Evolutionary conservation across 345 rosid species (phyloP).

Genomic region (Aurinia saxatilis): DNA sequence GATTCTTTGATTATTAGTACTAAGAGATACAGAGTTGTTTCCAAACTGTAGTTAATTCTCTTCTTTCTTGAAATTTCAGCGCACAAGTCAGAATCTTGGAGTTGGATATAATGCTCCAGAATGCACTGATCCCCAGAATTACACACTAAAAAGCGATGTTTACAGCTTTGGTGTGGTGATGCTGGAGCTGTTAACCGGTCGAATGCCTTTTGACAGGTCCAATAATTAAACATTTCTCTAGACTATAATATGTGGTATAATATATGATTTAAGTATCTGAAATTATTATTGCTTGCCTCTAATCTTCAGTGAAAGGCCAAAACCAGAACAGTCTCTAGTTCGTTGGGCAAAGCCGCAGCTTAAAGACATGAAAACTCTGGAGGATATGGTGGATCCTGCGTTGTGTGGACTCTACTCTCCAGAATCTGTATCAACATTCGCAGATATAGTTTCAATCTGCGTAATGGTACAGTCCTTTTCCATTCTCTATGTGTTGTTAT

Average conservation of each 20-base stretch:
- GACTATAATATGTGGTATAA: background rate
- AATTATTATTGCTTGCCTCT: background rate
- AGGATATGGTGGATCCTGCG: slow-evolving; percentile 80
- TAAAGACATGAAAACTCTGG: slow-evolving; percentile 58
- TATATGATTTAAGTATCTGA: background rate
- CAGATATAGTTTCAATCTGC: slow-evolving; percentile 73
- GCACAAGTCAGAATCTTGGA: slow-evolving; percentile 84
- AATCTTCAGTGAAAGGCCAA: slow-evolving; percentile 48
- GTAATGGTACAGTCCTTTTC: slow-evolving; percentile 45
- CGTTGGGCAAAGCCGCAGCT: slow-evolving; percentile 80
- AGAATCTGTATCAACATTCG: slow-evolving; percentile 70
- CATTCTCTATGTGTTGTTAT: background rate
- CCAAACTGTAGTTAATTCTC: background rate
- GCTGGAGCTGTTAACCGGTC: slow-evolving; percentile 84
- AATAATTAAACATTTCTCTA: background rate
- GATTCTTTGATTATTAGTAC: background rate
- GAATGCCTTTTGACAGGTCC: slow-evolving; percentile 77
- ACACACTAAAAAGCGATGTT: slow-evolving; percentile 78
- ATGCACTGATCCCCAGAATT: slow-evolving; percentile 60
- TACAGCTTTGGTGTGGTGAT: slow-evolving; percentile 96
- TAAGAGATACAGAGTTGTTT: background rate
- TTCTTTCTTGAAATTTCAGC: slow-evolving; percentile 32
- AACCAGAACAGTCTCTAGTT: slow-evolving; percentile 67
- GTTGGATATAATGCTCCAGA: slow-evolving; percentile 96
- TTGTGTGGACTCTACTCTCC: slow-evolving; percentile 84